Conservation (phyloP, 1,139 yeast species). For the Saccharomyces uvarum region DNA sequence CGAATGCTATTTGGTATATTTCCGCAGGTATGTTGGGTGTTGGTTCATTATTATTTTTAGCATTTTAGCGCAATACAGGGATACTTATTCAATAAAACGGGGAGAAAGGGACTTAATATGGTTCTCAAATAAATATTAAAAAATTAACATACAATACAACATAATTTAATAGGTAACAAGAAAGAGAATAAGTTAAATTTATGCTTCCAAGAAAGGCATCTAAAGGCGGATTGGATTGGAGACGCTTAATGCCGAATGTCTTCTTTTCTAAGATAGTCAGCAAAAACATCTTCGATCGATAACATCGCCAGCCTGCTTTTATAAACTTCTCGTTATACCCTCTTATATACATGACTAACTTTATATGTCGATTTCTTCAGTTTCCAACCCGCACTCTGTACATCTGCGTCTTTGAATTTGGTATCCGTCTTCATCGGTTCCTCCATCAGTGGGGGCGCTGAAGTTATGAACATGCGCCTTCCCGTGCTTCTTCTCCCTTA, state of each 20-base stretch:
- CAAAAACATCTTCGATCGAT: background rate
- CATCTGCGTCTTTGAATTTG: constrained; percentile 55
- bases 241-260: background rate
- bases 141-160: background rate
- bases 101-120: constrained; percentile 7
- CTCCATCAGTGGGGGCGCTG: constrained; percentile 48
- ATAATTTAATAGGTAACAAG: background rate
- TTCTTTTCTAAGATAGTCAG: background rate
- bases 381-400: constrained; percentile 74
- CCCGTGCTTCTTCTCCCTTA: constrained; percentile 47
- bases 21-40: constrained; percentile 25
- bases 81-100: background rate
- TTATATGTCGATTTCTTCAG: constrained; percentile 54
- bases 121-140: constrained; percentile 4
- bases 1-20: constrained; percentile 24
- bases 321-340: background rate
- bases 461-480: constrained; percentile 71
- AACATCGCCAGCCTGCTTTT: background rate
- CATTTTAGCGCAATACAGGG: constrained; percentile 7
- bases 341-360: background rate
- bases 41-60: constrained; percentile 26
- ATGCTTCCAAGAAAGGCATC: background rate
- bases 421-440: constrained; percentile 39
- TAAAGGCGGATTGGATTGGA: background rate
- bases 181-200: background rate